Conservation (phyloP, 768 basidiomycete species). For the Nevesoporus exiguus region DNA sequence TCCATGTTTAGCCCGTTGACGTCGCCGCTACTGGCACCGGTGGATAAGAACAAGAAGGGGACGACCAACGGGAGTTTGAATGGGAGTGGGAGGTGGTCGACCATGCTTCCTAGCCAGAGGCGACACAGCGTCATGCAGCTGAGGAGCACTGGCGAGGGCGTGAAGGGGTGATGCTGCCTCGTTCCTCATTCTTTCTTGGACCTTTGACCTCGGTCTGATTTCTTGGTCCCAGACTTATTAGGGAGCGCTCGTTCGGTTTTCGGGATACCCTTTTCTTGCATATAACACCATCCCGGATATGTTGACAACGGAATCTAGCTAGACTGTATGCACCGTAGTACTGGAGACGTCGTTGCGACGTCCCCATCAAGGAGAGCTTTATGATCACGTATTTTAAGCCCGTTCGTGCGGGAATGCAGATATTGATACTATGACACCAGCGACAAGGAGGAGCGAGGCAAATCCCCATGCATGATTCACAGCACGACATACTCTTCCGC, state of each 20-base stretch:
- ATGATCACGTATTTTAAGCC: neutral
- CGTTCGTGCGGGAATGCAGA: neutral
- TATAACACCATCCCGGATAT: neutral
- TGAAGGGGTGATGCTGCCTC: neutral
- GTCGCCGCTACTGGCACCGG: conserved; percentile 4
- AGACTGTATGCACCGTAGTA: neutral
- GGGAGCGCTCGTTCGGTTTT: neutral
- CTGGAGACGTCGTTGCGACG: neutral
- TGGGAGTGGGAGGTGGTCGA: conserved; percentile 10
- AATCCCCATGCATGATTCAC: conserved; percentile 8
- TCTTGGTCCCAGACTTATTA: neutral
- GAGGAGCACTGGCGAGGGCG: conserved; percentile 6
- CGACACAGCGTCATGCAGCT: conserved; percentile 3
- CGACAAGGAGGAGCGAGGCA: neutral
- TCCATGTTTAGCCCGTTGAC: conserved; percentile 14
- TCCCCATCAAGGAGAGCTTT: neutral
- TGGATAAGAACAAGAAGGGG: conserved; percentile 4
- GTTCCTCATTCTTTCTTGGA: neutral
- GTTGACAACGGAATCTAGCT: neutral
- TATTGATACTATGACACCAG: neutral
- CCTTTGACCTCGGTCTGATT: neutral
- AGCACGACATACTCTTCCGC: conserved; percentile 59
- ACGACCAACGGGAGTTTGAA: neutral
- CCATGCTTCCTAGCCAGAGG: neutral
- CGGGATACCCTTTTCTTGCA: neutral